phyloP scores from a whole-genome alignment of 2,329 filamentous ascomycete genomes.

The Coniella vitis region DNA sequence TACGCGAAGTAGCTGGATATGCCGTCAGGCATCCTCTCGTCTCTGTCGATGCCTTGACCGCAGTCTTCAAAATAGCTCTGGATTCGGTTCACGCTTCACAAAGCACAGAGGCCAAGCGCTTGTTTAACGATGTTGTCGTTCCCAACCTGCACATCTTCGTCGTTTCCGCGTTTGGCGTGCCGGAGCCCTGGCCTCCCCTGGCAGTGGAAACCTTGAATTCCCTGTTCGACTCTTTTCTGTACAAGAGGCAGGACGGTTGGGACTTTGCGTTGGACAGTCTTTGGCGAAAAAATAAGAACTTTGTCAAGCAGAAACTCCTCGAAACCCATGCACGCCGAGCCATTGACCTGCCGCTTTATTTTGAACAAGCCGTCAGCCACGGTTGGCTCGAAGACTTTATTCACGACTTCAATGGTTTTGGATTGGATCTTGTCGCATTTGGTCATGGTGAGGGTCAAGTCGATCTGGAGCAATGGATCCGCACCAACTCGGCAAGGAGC shows the following conservation, averaged over 20 bases:
- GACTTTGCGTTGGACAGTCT: slow-evolving; percentile 86
- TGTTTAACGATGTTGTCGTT: slow-evolving; percentile 61
- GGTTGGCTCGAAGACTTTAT: slow-evolving; percentile 79
- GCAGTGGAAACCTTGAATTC: slow-evolving; percentile 70
- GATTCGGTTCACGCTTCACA: slow-evolving; percentile 55
- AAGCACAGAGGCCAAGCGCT: slow-evolving; percentile 54
- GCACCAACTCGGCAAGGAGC: slow-evolving; percentile 59
- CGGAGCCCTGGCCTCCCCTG: slow-evolving; percentile 68
- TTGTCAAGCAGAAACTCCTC: slow-evolving; percentile 75
- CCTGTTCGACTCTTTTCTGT: slow-evolving; percentile 76
- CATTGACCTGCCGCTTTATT: slow-evolving; percentile 60
- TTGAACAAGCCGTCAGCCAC: slow-evolving; percentile 74
- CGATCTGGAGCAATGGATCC: slow-evolving; percentile 75
- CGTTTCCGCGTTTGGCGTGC: slow-evolving; percentile 69
- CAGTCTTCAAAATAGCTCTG: slow-evolving; percentile 59
- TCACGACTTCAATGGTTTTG: slow-evolving; percentile 73
- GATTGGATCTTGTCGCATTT: slow-evolving; percentile 77
- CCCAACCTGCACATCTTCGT: slow-evolving; percentile 74
- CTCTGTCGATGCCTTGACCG: slow-evolving; percentile 74
- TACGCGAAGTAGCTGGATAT: slow-evolving; percentile 45
- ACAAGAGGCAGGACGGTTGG: slow-evolving; percentile 69
- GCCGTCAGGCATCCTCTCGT: slow-evolving; percentile 82
- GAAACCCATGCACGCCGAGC: slow-evolving; percentile 67
- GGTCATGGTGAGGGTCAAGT: slow-evolving; percentile 76
- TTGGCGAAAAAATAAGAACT: slow-evolving; percentile 84